These are phyloP conservation scores for Omphalea diandra DNA, from an alignment of 441 rosid species.

Conservation along the genomic window DNA sequence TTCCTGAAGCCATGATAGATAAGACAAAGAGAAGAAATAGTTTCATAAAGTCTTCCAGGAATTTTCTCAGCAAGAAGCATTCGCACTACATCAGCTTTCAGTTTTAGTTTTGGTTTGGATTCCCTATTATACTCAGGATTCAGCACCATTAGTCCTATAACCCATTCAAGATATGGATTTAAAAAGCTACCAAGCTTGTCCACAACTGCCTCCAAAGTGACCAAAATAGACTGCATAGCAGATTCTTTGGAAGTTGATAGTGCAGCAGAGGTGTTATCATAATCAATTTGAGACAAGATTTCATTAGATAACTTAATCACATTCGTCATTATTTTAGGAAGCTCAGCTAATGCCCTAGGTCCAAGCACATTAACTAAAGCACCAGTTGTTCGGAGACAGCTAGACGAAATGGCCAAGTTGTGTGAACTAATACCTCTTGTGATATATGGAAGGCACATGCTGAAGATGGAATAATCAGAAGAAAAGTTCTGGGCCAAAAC, in stretches of 20 bases:
- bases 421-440: constrained; percentile 59
- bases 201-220: constrained; percentile 75
- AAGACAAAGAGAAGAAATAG: neutral
- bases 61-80: constrained; percentile 69
- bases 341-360: constrained; percentile 75
- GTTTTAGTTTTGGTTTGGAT: constrained; percentile 61
- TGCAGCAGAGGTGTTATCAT: constrained; percentile 26
- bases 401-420: constrained; percentile 61
- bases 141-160: constrained; percentile 63
- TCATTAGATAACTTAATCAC: constrained; percentile 43
- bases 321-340: constrained; percentile 76
- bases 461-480: constrained; percentile 64
- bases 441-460: constrained; percentile 68
- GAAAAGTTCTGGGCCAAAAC: constrained; percentile 69
- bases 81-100: constrained; percentile 68
- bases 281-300: constrained; percentile 30
- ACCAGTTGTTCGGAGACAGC: constrained; percentile 78
- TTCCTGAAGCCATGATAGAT: constrained; percentile 1
- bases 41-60: constrained; percentile 58
- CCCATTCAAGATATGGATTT: constrained; percentile 82
- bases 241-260: constrained; percentile 36
- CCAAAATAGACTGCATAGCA: constrained; percentile 61
- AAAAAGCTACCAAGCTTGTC: constrained; percentile 95
- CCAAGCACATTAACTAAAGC: constrained; percentile 87
- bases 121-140: constrained; percentile 54